Evolutionary conservation across 176 grass and related monocot genomes (phyloP).

Genomic region (Puya raimondii): DNA sequence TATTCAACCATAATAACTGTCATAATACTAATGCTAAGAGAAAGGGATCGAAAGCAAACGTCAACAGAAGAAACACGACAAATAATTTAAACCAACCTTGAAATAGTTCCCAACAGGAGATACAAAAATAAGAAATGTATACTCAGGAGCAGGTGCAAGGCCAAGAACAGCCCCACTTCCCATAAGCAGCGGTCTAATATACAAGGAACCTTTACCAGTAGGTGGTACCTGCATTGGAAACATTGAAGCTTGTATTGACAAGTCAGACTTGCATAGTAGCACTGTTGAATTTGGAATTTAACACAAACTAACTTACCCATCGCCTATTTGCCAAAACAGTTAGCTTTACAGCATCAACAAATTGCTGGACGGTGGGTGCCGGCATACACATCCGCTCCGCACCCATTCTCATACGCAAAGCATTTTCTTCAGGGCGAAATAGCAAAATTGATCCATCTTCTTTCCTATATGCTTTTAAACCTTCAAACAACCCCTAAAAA

Average conservation of each 20-base stretch:
- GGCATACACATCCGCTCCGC: slow-evolving; percentile 93
- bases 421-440: slow-evolving; percentile 94
- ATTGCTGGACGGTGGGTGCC: slow-evolving; percentile 56
- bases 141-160: slow-evolving; percentile 79
- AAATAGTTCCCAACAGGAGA: slow-evolving; percentile 99
- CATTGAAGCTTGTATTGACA: not conserved
- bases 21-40: not conserved
- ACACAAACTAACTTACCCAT: slow-evolving; percentile 51
- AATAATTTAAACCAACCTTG: slow-evolving; percentile 43
- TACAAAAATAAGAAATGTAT: slow-evolving; percentile 86
- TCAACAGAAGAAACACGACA: slow-evolving; percentile 8
- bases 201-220: slow-evolving; percentile 83
- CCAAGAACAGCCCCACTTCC: slow-evolving; percentile 91
- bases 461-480: slow-evolving; percentile 75
- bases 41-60: not conserved
- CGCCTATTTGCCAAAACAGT: slow-evolving; percentile 78
- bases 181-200: slow-evolving; percentile 79
- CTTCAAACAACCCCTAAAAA: slow-evolving; percentile 82
- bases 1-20: too few relatives aligned
- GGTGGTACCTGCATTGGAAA: slow-evolving; percentile 55
- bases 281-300: slow-evolving; percentile 44
- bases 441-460: slow-evolving; percentile 69
- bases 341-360: slow-evolving; percentile 79
- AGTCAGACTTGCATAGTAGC: not conserved
- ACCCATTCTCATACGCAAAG: slow-evolving; percentile 64